Conservation (phyloP, 73 alveolate genomes). For the Tetrahymena malaccensis region DNA sequence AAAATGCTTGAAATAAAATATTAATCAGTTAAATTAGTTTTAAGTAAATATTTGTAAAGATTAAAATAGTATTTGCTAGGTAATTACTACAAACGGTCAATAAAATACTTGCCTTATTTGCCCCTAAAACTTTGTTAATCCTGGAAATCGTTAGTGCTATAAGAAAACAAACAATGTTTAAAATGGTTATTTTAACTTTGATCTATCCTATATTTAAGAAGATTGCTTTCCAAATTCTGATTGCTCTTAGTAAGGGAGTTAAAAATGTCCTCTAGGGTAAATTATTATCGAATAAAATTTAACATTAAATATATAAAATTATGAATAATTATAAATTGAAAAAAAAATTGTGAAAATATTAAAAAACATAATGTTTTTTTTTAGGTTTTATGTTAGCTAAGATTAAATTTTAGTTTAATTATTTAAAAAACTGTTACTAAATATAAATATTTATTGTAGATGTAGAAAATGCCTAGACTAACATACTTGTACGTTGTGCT, state of each 20-base stretch:
- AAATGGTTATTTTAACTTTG: not conserved
- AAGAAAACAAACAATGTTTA: not conserved
- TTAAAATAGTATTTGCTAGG: not conserved
- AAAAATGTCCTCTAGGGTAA: not conserved
- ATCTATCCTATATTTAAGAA: not conserved
- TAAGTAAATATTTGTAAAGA: not conserved
- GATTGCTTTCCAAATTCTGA: not conserved
- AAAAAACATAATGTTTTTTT: too few species aligned
- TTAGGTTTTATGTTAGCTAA: too few species aligned
- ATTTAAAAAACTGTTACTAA: too few species aligned
- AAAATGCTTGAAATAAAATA: not conserved
- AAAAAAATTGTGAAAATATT: too few species aligned
- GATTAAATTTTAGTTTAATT: too few species aligned
- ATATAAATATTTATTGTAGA: not conserved
- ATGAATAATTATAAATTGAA: too few species aligned
- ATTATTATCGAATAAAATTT: too few species aligned
- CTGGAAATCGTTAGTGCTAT: not conserved
- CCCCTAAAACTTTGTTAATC: not conserved
- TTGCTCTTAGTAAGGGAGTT: not conserved
- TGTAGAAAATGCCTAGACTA: not conserved
- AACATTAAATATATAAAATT: too few species aligned
- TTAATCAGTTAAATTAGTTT: too few species aligned
- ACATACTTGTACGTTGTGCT: not conserved
- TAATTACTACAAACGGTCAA: not conserved
- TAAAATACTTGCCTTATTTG: not conserved